Conservation (phyloP, 225 moss, liverwort and hornwort genomes). For the Asterella californica region DNA sequence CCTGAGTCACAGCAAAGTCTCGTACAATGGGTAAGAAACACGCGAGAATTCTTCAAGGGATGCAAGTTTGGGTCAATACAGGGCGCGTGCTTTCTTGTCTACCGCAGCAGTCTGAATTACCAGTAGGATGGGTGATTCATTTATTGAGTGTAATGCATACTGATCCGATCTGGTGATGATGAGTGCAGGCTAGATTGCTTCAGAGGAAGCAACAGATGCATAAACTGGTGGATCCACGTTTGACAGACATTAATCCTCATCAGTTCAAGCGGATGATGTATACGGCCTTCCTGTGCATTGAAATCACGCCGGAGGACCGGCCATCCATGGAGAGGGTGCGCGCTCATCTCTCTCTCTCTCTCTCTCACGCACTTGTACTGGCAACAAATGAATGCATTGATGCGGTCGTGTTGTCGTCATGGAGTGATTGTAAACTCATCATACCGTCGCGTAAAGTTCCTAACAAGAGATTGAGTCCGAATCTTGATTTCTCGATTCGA, state of each 20-base stretch:
- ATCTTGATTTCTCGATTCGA: neutral
- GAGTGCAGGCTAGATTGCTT: conserved; percentile 28
- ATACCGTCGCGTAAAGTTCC: neutral
- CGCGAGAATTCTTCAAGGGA: neutral
- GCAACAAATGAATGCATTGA: neutral
- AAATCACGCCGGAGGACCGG: conserved; percentile 28
- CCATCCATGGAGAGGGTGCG: conserved; percentile 34
- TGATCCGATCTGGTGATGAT: neutral
- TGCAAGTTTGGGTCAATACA: neutral
- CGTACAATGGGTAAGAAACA: conserved; percentile 28
- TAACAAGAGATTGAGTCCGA: neutral
- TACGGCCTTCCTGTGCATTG: conserved; percentile 36
- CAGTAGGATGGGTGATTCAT: neutral
- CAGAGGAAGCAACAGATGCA: conserved; percentile 28
- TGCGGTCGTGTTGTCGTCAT: neutral
- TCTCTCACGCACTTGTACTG: neutral
- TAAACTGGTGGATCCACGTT: conserved; percentile 27
- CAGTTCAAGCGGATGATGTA: conserved; percentile 47
- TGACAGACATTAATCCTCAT: conserved; percentile 36
- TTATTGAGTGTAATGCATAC: neutral
- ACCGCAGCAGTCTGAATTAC: neutral
- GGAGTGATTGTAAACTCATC: neutral
- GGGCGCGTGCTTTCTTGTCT: neutral
- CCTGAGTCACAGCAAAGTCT: conserved; percentile 25
- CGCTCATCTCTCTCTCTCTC: neutral